These are phyloP conservation scores for Xylaria sp. DNA, from an alignment of 2,329 filamentous ascomycete species.

Conservation along the genomic window DNA sequence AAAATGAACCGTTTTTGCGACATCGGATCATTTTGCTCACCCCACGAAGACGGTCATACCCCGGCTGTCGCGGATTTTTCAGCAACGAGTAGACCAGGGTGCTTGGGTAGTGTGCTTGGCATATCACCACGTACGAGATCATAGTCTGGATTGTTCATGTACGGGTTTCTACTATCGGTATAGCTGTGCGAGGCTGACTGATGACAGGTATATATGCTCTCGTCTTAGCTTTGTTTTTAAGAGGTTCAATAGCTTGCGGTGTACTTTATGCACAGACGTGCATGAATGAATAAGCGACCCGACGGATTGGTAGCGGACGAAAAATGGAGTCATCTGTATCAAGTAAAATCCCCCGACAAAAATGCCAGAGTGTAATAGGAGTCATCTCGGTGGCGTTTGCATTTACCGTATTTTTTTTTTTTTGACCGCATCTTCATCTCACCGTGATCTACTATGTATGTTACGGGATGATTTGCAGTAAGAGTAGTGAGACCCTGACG, in stretches of 20 bases:
- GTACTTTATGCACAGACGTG: conserved; percentile 17
- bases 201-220: neutral
- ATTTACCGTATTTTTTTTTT: conserved; percentile 10
- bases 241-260: neutral
- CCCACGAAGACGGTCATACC: conserved; percentile 15
- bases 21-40: conserved; percentile 8
- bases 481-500: neutral
- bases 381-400: neutral
- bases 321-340: neutral
- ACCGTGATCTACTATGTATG: too few species aligned
- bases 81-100: neutral
- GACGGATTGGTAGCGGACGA: conserved; percentile 25
- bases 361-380: neutral
- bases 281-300: conserved; percentile 32
- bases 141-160: conserved; percentile 21
- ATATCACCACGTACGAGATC: conserved; percentile 20
- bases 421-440: conserved; percentile 17
- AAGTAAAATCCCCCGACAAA: neutral
- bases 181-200: conserved; percentile 8
- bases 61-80: conserved; percentile 6
- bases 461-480: conserved; percentile 2
- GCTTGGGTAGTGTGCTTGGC: neutral
- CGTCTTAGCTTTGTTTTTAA: conserved; percentile 4
- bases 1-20: conserved; percentile 3
- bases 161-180: conserved; percentile 10